Conservation (phyloP, 2,329 filamentous ascomycete species). For the Aciculosporium take region DNA sequence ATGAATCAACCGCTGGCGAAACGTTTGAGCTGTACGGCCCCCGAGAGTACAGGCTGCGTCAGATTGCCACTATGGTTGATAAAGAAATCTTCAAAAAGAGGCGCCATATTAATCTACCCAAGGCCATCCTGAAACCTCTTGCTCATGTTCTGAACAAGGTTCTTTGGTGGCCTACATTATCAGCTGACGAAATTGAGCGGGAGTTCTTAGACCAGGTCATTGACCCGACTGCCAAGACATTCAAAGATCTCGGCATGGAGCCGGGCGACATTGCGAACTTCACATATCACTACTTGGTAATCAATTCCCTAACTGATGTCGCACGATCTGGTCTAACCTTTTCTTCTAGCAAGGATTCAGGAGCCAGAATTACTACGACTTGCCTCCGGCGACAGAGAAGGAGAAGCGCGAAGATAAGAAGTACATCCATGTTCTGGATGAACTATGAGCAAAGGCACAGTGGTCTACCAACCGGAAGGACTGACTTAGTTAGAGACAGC, state of each 20-base stretch:
- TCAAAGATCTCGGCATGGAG: conserved; percentile 83
- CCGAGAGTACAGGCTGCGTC: conserved; percentile 75
- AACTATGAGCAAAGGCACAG: conserved; percentile 47
- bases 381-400: conserved; percentile 86
- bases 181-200: conserved; percentile 73
- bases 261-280: conserved; percentile 73
- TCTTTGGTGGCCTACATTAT: conserved; percentile 80
- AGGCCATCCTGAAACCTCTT: conserved; percentile 59
- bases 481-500: no score
- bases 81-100: conserved; percentile 83
- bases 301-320: conserved; percentile 18
- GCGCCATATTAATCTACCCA: conserved; percentile 83
- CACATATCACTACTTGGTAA: conserved; percentile 87
- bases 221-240: conserved; percentile 83
- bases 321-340: conserved; percentile 16
- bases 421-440: conserved; percentile 86
- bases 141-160: conserved; percentile 63
- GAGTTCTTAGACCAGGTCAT: conserved; percentile 91
- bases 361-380: conserved; percentile 76
- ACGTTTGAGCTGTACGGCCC: conserved; percentile 93
- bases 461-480: no score
- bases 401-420: conserved; percentile 93
- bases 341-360: conserved; percentile 67
- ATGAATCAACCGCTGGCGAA: conserved; percentile 78
- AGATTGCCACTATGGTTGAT: conserved; percentile 80